Evolutionary conservation across 129 eudicot species (phyloP).

Genomic region (Saussurea involucrata): DNA sequence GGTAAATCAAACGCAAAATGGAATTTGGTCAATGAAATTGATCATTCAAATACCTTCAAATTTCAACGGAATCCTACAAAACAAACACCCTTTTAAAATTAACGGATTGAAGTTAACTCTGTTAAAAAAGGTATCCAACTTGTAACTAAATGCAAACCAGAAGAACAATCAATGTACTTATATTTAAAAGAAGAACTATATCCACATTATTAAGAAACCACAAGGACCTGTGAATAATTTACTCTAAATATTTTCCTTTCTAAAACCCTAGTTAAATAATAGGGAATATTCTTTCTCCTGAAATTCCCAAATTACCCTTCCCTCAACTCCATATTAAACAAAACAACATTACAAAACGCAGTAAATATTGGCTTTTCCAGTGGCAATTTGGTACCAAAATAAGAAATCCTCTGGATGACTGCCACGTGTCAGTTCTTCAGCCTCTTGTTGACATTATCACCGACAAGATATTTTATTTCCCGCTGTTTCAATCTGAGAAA

Average conservation of each 20-base stretch:
- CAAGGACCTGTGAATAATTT: no score
- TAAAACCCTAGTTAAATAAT: background rate
- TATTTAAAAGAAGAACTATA: no score
- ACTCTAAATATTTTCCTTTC: background rate
- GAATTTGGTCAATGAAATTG: no score
- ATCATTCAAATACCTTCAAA: no score
- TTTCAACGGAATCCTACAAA: no score
- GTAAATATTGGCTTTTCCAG: background rate
- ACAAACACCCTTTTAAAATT: no score
- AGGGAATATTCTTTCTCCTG: background rate
- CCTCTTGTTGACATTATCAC: slow-evolving; percentile 31
- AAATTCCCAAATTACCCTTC: slow-evolving; percentile 20
- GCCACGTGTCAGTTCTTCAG: slow-evolving; percentile 45
- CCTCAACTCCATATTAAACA: background rate
- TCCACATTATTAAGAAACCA: no score
- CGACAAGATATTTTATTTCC: slow-evolving; percentile 35
- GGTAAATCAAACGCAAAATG: no score
- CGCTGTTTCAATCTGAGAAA: slow-evolving; percentile 19
- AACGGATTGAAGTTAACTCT: no score
- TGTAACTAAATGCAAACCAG: no score
- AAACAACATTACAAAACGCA: background rate
- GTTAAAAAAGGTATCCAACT: no score
- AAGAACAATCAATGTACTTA: no score
- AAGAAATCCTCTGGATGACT: background rate
- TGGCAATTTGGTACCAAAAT: slow-evolving; percentile 5